Evolutionary conservation across 1,284 basidiomycete genomes (phyloP).

Genomic region (Neolentinus lepideus): DNA sequence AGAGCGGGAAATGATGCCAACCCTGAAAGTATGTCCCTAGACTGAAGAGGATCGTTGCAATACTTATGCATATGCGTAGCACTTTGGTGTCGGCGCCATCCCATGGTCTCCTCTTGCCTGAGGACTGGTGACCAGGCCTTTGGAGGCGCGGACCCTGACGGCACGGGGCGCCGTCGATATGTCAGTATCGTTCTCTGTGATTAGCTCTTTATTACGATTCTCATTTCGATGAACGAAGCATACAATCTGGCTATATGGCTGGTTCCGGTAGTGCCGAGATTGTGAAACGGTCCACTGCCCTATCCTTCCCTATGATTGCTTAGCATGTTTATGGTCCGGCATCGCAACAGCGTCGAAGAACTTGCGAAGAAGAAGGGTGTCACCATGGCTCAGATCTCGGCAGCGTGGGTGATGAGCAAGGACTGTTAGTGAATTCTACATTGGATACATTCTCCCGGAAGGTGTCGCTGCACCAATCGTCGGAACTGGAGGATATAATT

Average conservation of each 20-base stretch:
- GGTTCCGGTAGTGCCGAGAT: not conserved
- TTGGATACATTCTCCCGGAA: not conserved
- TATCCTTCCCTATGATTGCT: no score
- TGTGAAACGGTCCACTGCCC: not conserved
- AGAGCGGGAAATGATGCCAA: slow-evolving; percentile 43
- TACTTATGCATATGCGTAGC: slow-evolving; percentile 33
- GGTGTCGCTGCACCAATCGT: slow-evolving; percentile 23
- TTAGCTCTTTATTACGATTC: not conserved
- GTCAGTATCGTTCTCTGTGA: slow-evolving; percentile 1
- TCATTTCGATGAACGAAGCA: not conserved
- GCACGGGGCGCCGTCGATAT: slow-evolving; percentile 12
- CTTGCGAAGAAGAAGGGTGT: slow-evolving; percentile 31
- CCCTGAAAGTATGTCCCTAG: slow-evolving; percentile 17
- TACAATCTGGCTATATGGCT: not conserved
- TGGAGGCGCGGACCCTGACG: slow-evolving; percentile 17
- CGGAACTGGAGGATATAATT: slow-evolving; percentile 23
- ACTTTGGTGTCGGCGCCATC: slow-evolving; percentile 28
- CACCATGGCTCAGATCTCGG: slow-evolving; percentile 33
- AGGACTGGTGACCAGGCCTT: slow-evolving; percentile 28
- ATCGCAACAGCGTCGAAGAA: slow-evolving; percentile 30
- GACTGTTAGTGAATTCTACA: slow-evolving; percentile 17
- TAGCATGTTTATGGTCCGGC: no score
- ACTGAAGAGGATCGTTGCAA: slow-evolving; percentile 7
- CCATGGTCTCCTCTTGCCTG: slow-evolving; percentile 33
- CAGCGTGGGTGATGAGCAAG: slow-evolving; percentile 30